These are phyloP conservation scores for Phoenix dactylifera DNA, from an alignment of 176 grass and related monocot genomes.

Conservation along the genomic window DNA sequence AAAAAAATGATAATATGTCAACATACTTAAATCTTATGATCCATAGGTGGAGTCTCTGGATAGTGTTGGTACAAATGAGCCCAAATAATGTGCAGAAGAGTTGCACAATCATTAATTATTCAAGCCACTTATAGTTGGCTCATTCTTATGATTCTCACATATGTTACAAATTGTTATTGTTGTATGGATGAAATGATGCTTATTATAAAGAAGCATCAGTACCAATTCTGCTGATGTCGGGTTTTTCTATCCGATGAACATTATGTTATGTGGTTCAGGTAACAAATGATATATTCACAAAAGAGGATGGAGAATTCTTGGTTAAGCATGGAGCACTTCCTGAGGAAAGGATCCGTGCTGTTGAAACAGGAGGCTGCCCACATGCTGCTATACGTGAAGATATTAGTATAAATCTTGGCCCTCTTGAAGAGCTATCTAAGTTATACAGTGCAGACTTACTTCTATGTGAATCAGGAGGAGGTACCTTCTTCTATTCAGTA, in stretches of 20 bases:
- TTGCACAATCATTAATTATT: too few relatives aligned
- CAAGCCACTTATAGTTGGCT: too few relatives aligned
- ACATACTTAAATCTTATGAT: too few relatives aligned
- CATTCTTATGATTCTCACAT: too few relatives aligned
- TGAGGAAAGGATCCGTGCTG: conserved; percentile 73
- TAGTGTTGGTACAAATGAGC: too few relatives aligned
- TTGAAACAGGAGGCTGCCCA: conserved; percentile 91
- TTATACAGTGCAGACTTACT: conserved; percentile 82
- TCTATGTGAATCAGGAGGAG: conserved; percentile 99
- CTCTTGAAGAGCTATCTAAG: conserved; percentile 84
- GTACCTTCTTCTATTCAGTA: conserved; percentile 22
- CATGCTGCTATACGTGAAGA: conserved; percentile 95
- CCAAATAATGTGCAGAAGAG: too few relatives aligned
- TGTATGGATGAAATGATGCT: too few relatives aligned
- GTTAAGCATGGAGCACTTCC: conserved; percentile 86
- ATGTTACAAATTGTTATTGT: too few relatives aligned
- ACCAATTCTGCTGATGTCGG: not conserved
- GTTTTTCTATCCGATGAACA: not conserved
- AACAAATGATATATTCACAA: conserved; percentile 98
- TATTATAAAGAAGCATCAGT: too few relatives aligned
- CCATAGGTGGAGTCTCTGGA: too few relatives aligned
- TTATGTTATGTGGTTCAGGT: conserved; percentile 33
- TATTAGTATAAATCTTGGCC: conserved; percentile 94
- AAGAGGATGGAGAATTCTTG: conserved; percentile 95
- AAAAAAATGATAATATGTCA: too few relatives aligned